Evolutionary conservation across 2,329 filamentous ascomycete genomes (phyloP), one percentile per base, ranked within the genome.

Genomic region (Tothia fuscella): DNA sequence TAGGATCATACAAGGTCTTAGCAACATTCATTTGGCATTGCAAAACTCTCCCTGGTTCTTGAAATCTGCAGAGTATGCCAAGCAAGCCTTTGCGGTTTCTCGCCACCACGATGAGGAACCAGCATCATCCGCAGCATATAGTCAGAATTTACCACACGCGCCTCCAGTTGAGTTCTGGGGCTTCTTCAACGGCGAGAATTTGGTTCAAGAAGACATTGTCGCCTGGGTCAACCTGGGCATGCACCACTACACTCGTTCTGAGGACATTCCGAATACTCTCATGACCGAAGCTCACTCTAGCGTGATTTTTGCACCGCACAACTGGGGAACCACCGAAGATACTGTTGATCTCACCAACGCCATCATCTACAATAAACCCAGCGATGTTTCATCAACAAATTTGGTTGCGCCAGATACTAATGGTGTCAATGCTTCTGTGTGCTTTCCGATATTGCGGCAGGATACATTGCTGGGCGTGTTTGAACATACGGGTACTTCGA

Each of bases 141-240:
- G 61, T 37, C 46, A 49, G 16, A 57, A 57, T 30, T 47, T 58
- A 7, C 59, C 58, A 16, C 51, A 54, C 31, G 59, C 63, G 44
- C 65, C 64, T 6, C 59, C 61, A 38, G 57, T 67, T 14, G 61
- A 68, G 48, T 70, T 70, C 44, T 43, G 47, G 37, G 57, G 60
- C 35, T 65, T 65, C 50, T 63, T 68, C 42, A 49, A 69, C 45
- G 60, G 57, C 36, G 63, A 70, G 49, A 55, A 47, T 9, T 50
- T 70, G 3, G 50, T 54, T 29, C 59, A 69, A 40, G 62, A 67
- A 50, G 66, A 68, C 41, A 44, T 70, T 10, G 70, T 74, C 3
- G 41, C 74, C 12, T 75, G 67, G 64, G 60, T 75, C 44, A 75
- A 71, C 44, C 49, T 71, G 6, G 72, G 72, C n/a, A 75, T 72